Evolutionary conservation across 495 filamentous ascomycete genomes (phyloP).

Genomic region (Lophiostoma macrostomum): DNA sequence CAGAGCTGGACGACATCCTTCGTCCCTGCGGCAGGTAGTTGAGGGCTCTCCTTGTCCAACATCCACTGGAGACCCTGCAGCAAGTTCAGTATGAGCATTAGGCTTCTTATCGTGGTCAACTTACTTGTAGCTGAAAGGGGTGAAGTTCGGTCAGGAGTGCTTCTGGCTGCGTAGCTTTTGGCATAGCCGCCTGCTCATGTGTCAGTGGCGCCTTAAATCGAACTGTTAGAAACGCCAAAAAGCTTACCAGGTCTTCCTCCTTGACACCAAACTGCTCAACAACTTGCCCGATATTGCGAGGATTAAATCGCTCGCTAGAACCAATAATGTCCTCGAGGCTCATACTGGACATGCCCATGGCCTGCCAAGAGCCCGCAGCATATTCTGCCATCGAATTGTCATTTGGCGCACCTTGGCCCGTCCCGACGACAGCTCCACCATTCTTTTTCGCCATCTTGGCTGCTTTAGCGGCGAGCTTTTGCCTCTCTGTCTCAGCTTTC

Average conservation of each 20-base stretch:
- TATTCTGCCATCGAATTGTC: constrained; percentile 37
- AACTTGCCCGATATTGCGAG: constrained; percentile 62
- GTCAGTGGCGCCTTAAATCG: background rate
- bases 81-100: too few relatives aligned
- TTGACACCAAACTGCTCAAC: constrained; percentile 65
- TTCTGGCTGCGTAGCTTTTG: constrained; percentile 65
- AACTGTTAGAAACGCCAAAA: background rate
- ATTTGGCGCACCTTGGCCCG: background rate
- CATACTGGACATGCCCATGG: constrained; percentile 34
- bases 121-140: constrained; percentile 77
- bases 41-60: constrained; percentile 68
- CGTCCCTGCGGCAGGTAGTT: constrained; percentile 59
- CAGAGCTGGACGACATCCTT: constrained; percentile 75
- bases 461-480: constrained; percentile 26
- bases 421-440: constrained; percentile 4
- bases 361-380: constrained; percentile 25
- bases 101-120: too few relatives aligned
- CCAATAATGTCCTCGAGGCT: constrained; percentile 61
- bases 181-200: constrained; percentile 55
- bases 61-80: constrained; percentile 89
- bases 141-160: constrained; percentile 63
- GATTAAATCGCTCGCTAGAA: constrained; percentile 66
- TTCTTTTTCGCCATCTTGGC: constrained; percentile 32
- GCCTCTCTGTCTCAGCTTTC: constrained; percentile 41
- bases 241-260: constrained; percentile 58